phyloP scores from a whole-genome alignment of 2,329 filamentous ascomycete species.

The Ceratocystis destructans region DNA sequence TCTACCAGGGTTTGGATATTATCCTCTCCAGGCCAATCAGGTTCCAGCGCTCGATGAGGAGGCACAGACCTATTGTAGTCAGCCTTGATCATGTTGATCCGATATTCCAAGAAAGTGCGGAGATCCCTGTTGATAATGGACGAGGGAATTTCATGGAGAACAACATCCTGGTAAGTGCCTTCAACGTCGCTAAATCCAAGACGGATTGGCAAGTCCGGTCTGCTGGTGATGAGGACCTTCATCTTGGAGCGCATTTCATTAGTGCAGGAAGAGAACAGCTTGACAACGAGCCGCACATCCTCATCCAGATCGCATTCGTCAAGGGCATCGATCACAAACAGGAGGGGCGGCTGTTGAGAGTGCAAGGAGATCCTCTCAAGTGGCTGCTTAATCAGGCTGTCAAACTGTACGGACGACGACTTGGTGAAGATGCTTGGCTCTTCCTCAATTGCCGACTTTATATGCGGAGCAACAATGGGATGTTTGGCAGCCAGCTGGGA shows the following conservation, averaged over 20 bases:
- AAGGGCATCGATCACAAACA: not conserved
- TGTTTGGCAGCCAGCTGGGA: constrained; percentile 23
- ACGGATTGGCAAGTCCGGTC: constrained; percentile 23
- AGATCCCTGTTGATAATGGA: not conserved
- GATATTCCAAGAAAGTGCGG: constrained; percentile 27
- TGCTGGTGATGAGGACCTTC: constrained; percentile 23
- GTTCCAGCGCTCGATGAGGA: not conserved
- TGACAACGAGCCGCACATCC: not conserved
- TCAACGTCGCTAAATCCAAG: constrained; percentile 26
- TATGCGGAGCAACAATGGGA: not conserved
- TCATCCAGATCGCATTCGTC: not conserved
- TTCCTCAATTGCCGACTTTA: not conserved
- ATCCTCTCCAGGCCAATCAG: not conserved
- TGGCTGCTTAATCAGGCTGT: not conserved
- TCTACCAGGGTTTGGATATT: not conserved
- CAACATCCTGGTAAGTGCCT: constrained; percentile 29
- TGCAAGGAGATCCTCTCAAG: not conserved
- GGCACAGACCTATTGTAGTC: not conserved
- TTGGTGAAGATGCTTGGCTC: not conserved
- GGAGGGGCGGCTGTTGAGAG: not conserved
- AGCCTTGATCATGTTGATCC: not conserved
- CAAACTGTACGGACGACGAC: not conserved
- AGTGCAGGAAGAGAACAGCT: not conserved
- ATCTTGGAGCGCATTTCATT: not conserved
- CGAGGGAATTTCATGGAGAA: constrained; percentile 26